These are phyloP conservation scores for Ustilago lituana DNA, from an alignment of 1,284 basidiomycete species.

Conservation along the genomic window DNA sequence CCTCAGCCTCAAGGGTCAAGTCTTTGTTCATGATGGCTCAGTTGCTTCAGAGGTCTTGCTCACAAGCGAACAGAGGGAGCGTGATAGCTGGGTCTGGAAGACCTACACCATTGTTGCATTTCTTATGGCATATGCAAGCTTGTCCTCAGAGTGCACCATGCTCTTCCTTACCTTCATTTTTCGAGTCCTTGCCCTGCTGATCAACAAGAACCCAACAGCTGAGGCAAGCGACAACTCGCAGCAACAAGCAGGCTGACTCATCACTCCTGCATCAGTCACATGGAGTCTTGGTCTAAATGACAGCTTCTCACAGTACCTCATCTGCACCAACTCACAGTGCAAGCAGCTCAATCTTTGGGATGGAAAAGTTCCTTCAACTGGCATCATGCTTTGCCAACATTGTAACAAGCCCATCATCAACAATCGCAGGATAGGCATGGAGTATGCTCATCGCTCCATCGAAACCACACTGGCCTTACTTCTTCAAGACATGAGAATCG, in stretches of 20 bases:
- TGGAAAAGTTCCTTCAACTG: background rate
- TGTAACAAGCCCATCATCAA: background rate
- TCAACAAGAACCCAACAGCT: background rate
- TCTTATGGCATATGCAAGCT: background rate
- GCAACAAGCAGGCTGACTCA: background rate
- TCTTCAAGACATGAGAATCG: background rate
- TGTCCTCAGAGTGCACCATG: background rate
- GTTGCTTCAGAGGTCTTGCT: background rate
- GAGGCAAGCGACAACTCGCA: background rate
- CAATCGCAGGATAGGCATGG: background rate
- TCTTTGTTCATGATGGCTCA: background rate
- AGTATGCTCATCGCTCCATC: background rate
- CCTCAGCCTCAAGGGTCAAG: background rate
- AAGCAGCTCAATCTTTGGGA: constrained; percentile 1
- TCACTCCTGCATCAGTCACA: background rate
- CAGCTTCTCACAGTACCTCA: background rate
- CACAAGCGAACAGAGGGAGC: background rate
- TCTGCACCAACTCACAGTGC: background rate
- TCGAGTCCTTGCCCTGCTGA: background rate
- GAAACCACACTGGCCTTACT: background rate
- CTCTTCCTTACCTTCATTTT: background rate
- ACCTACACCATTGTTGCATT: background rate
- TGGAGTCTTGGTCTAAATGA: background rate
- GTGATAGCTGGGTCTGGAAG: background rate
- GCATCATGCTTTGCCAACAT: background rate